Base-by-base conservation (phyloP, 306 rosid species). In the Corylus avellana region DNA sequence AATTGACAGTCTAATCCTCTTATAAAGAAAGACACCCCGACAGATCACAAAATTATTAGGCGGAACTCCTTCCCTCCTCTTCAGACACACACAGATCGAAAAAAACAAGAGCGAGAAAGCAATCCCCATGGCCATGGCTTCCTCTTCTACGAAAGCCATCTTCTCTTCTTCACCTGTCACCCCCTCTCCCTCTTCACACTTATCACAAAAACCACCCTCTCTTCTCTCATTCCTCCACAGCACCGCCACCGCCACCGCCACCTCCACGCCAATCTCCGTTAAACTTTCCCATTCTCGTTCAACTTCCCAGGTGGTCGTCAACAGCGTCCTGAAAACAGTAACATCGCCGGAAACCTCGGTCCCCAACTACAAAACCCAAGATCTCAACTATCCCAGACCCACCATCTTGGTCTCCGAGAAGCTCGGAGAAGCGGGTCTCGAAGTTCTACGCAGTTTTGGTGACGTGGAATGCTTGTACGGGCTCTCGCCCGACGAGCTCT, bases 341-440 rank as follows among this genome's bases (percentile, higher is more conserved):
- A 76, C 81, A 57, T 22, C 83, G 4, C 37, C 81, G 1, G 53
- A 71, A 49, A 14, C 78, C 25, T 42, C 57, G 12, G 66, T 4
- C 0, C 61, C 14, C 2, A 79, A 2, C 25, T 10, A 68, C 72
- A 59, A 88, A 50, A 3, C 14, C 53, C 7, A 57, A 39, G 79
- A 69, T 61, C 59, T n/a, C 14, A 72, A 50, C 22, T 29, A 20
- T 2, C 1, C 76, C 1, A 87, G 80, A 20, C 90, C 97, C 0
- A 90, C 86, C 8, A 90, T 94, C 46, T 29, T 94, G 74, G 90
- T 94, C 59, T 85, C 97, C 84, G 98, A 94, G 86, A 92, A 92
- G 51, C 93, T 94, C 0, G 97, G 98, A 76, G 93, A 90, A 1
- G 95, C 95, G 0, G 97, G 98, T 5, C 83, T 94, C 2, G 27